A percentile compares a stretch with the other conserved stretches of the same genome.
These are phyloP conservation scores for Sporothrix inflata DNA, from an alignment of 2,329 filamentous ascomycete species.

Conservation along the genomic window DNA sequence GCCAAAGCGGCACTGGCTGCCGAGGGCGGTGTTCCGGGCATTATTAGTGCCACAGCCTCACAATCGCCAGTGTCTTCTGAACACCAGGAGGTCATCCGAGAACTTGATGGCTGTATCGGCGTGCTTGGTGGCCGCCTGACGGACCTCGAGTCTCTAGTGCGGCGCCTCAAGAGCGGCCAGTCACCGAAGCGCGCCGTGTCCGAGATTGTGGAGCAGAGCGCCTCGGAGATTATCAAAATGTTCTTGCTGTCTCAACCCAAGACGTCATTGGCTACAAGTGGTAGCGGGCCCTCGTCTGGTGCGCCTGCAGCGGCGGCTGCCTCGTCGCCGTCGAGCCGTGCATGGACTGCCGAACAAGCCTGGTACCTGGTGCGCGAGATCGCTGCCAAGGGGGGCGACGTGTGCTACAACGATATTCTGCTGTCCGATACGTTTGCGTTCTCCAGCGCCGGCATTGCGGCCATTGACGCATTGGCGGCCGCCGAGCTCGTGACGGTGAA, in stretches of 20 bases:
- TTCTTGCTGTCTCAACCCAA: slow-evolving; percentile 71
- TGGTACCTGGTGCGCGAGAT: slow-evolving; percentile 86
- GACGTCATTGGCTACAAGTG: slow-evolving; percentile 34
- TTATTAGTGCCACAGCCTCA: not conserved
- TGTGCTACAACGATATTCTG: slow-evolving; percentile 86
- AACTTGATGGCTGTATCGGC: slow-evolving; percentile 80
- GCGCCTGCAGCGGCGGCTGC: not conserved
- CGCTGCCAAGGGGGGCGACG: slow-evolving; percentile 56
- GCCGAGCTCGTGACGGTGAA: slow-evolving; percentile 83
- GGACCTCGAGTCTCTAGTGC: slow-evolving; percentile 91
- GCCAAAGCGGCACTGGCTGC: slow-evolving; percentile 25
- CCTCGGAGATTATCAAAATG: slow-evolving; percentile 90
- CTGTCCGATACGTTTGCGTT: slow-evolving; percentile 74
- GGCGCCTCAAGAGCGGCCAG: slow-evolving; percentile 85
- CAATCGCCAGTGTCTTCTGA: not conserved
- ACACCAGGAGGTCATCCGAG: slow-evolving; percentile 56
- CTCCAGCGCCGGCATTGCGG: slow-evolving; percentile 68
- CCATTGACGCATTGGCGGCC: slow-evolving; percentile 78
- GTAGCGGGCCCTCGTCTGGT: slow-evolving; percentile 28
- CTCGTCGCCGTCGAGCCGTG: slow-evolving; percentile 37
- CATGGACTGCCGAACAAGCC: slow-evolving; percentile 83
- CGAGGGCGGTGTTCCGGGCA: not conserved
- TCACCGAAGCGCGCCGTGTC: slow-evolving; percentile 77
- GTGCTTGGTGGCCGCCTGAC: slow-evolving; percentile 89
- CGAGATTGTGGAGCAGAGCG: slow-evolving; percentile 87